phyloP scores from a whole-genome alignment of 2,329 filamentous ascomycete genomes.

The Aureobasidium sp. region DNA sequence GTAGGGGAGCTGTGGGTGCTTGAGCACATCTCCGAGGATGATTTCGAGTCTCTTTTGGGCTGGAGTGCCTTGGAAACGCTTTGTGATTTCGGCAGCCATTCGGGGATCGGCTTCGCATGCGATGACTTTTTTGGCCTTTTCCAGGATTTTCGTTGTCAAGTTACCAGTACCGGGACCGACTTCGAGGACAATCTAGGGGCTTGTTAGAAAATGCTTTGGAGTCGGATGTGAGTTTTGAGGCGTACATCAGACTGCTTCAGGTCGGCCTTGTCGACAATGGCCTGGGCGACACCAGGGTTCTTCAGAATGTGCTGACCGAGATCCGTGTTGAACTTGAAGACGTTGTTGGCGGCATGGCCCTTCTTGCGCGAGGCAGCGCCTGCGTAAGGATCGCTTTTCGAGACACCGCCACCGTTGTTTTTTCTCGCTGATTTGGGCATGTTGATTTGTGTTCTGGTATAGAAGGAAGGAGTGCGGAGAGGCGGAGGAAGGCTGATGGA shows the following conservation, averaged over 20 bases:
- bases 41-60: conserved; percentile 79
- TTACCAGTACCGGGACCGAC: conserved; percentile 87
- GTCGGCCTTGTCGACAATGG: conserved; percentile 77
- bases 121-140: conserved; percentile 75
- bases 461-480: conserved; percentile 3
- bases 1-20: conserved; percentile 64
- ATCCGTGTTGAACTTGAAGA: conserved; percentile 96
- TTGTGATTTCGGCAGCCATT: conserved; percentile 92
- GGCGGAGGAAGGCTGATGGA: background rate
- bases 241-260: conserved; percentile 74
- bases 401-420: conserved; percentile 29
- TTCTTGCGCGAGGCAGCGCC: conserved; percentile 43
- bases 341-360: conserved; percentile 54
- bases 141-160: conserved; percentile 80
- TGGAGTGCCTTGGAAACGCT: conserved; percentile 85
- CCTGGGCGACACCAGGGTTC: conserved; percentile 76
- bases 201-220: background rate
- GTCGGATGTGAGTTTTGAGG: conserved; percentile 1
- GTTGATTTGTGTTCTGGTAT: conserved; percentile 18
- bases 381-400: conserved; percentile 38
- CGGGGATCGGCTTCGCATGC: conserved; percentile 90
- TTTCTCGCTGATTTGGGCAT: conserved; percentile 40
- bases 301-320: conserved; percentile 89
- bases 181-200: conserved; percentile 63
- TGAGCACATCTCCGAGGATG: conserved; percentile 87